Percentiles rank a stretch among this genome's conserved stretches.
Evolutionary conservation across 2,329 filamentous ascomycete species (phyloP).

Genomic region (Orbilia brochopaga): DNA sequence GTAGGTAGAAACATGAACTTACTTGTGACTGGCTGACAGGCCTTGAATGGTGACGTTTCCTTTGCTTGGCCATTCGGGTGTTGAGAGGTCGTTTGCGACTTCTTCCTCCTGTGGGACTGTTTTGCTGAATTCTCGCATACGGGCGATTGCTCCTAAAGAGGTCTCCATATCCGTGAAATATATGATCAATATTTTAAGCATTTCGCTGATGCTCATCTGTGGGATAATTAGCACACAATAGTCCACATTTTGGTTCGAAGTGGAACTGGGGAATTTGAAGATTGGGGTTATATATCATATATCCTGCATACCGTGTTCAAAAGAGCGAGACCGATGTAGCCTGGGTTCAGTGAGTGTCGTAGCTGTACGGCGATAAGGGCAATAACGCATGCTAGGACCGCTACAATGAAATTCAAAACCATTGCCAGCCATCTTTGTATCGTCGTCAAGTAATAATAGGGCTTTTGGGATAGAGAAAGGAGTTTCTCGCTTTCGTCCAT

Average conservation of each 20-base stretch:
- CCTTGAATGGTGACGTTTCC: constrained; percentile 26
- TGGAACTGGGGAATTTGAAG: constrained; percentile 7
- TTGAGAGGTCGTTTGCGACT: constrained; percentile 12
- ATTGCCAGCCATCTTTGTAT: constrained; percentile 58
- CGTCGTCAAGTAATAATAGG: constrained; percentile 57
- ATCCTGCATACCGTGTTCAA: constrained; percentile 56
- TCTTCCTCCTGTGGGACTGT: constrained; percentile 30
- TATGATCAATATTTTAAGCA: constrained; percentile 55
- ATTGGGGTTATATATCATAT: constrained; percentile 13
- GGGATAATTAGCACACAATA: background rate
- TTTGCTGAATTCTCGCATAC: constrained; percentile 51
- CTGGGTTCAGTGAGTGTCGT: constrained; percentile 55
- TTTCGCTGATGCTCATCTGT: constrained; percentile 53
- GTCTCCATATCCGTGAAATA: constrained; percentile 57
- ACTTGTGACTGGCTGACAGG: constrained; percentile 46
- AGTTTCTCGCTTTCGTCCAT: constrained; percentile 51
- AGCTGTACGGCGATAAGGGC: constrained; percentile 57
- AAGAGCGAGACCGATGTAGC: constrained; percentile 56
- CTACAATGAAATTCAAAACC: constrained; percentile 58
- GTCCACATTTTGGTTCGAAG: background rate
- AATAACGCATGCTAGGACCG: constrained; percentile 57
- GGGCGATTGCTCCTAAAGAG: constrained; percentile 56
- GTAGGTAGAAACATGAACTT: background rate
- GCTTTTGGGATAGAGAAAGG: constrained; percentile 57
- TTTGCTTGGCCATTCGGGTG: constrained; percentile 26